Evolutionary conservation across 176 grass and related monocot species (phyloP).

Genomic region (Cenchrus americanus): DNA sequence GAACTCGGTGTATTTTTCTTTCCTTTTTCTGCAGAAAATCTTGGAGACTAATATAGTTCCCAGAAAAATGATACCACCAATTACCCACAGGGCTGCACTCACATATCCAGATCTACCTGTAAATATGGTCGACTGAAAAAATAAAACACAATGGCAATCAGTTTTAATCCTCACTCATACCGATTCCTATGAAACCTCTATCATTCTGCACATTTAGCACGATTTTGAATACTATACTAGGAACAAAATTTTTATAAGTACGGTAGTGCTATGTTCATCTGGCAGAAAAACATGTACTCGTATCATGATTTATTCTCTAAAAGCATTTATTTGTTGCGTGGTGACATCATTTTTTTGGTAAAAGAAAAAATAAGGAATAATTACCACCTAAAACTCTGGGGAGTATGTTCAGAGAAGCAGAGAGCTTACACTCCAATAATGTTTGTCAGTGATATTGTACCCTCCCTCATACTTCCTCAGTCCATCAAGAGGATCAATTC

Average conservation of each 20-base stretch:
- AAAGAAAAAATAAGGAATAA: neutral
- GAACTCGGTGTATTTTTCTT: constrained; percentile 28
- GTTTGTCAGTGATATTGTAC: constrained; percentile 83
- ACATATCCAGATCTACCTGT: constrained; percentile 87
- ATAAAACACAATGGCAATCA: constrained; percentile 43
- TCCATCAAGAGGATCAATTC: constrained; percentile 72
- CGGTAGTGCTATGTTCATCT: neutral
- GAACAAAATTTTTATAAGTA: neutral
- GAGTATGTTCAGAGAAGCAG: constrained; percentile 30
- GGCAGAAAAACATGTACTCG: neutral
- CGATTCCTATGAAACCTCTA: neutral
- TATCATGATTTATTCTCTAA: neutral
- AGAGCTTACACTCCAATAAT: constrained; percentile 96
- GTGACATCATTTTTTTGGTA: too few relatives aligned
- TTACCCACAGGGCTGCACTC: constrained; percentile 72
- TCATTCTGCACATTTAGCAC: neutral
- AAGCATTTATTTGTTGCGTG: neutral
- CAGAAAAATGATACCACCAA: constrained; percentile 50
- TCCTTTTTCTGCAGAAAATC: constrained; percentile 54
- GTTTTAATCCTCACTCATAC: neutral
- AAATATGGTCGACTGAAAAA: constrained; percentile 88
- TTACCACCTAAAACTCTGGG: neutral
- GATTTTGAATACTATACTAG: neutral
- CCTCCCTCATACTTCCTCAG: constrained; percentile 81
- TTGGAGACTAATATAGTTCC: constrained; percentile 30